Percentiles rank a stretch among this genome's conserved stretches.
phyloP scores from a whole-genome alignment of 176 grass and related monocot species.

The Cenchrus americanus region DNA sequence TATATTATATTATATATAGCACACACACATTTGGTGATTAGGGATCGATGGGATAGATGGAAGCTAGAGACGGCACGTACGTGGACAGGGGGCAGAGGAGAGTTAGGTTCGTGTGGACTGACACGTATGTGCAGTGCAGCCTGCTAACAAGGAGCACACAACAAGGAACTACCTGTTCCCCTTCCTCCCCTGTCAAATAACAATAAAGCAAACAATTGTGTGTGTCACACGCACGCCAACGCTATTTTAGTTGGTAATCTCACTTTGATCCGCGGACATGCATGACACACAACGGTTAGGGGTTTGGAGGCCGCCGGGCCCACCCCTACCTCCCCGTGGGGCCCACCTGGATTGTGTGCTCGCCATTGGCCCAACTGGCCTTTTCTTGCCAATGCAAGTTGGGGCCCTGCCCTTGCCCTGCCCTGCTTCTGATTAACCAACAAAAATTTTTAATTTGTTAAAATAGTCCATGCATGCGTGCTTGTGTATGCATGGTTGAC shows the following conservation, averaged over 20 bases:
- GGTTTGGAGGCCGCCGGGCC: background rate
- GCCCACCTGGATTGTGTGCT: conserved; percentile 10
- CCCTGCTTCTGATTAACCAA: background rate
- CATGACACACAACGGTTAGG: conserved; percentile 13
- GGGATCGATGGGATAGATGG: background rate
- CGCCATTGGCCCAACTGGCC: conserved; percentile 24
- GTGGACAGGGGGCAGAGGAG: conserved; percentile 56
- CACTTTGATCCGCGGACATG: background rate
- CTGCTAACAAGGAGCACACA: conserved; percentile 52
- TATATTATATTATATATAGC: too few species aligned
- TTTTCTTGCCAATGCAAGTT: background rate
- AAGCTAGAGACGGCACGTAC: conserved; percentile 44
- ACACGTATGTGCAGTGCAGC: conserved; percentile 42
- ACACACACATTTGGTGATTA: too few species aligned
- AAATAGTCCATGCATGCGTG: background rate
- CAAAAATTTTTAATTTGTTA: background rate
- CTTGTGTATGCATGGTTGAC: conserved; percentile 27
- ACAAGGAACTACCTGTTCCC: conserved; percentile 48
- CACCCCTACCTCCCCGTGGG: background rate
- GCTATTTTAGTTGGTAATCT: conserved; percentile 20
- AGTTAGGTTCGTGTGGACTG: conserved; percentile 58
- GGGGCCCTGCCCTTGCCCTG: too few species aligned
- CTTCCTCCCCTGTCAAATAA: background rate
- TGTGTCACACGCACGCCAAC: conserved; percentile 35
- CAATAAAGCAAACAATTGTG: too few species aligned